phyloP scores from a whole-genome alignment of 306 rosid species.

The Argentina anserina region DNA sequence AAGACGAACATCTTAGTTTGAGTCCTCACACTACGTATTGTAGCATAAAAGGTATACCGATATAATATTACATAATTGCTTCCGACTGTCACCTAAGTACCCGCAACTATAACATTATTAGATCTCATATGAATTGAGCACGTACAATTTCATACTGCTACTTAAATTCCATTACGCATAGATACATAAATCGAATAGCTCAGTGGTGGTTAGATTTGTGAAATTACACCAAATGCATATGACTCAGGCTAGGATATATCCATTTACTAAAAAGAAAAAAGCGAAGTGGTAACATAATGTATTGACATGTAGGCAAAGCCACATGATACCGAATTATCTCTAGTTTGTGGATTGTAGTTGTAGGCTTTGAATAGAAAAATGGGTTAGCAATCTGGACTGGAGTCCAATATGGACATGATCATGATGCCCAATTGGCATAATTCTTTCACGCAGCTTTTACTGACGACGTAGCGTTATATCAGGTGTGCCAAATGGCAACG shows the following conservation, averaged over 20 bases:
- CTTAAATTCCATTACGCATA: background rate
- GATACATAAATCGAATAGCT: background rate
- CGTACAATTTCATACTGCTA: background rate
- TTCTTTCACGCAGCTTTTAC: background rate
- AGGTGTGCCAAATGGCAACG: background rate
- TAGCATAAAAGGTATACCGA: background rate
- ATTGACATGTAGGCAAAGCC: background rate
- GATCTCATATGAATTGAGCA: too few species aligned
- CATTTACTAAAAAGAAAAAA: too few species aligned
- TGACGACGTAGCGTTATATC: background rate
- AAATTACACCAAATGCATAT: background rate
- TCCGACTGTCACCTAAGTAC: background rate
- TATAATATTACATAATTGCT: background rate
- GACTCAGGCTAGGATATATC: background rate
- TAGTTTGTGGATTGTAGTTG: background rate
- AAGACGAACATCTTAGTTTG: background rate
- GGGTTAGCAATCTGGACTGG: background rate
- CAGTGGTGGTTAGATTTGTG: background rate
- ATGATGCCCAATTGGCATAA: background rate
- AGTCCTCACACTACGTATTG: background rate
- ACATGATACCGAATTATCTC: background rate
- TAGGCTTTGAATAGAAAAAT: background rate
- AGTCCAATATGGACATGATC: background rate
- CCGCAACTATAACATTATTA: background rate
- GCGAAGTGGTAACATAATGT: too few species aligned